Conservation (phyloP, 306 rosid genomes). For the Casuarina equisetifolia region DNA sequence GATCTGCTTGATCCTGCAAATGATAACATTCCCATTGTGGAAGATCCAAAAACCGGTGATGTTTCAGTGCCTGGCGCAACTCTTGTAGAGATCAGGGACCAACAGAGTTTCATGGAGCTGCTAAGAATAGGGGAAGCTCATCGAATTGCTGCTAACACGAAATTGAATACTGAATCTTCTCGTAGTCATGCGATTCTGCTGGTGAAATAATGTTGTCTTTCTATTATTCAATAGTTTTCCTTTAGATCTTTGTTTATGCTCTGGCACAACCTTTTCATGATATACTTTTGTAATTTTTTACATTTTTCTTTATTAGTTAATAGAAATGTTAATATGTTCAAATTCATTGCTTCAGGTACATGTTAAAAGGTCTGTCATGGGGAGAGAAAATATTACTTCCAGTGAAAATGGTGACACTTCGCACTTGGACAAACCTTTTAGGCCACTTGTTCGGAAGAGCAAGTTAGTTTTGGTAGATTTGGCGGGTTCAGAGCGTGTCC, state of each 20-base stretch:
- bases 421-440: slow-evolving; percentile 68
- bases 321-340: slow-evolving; percentile 34
- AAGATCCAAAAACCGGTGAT: slow-evolving; percentile 92
- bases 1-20: slow-evolving; percentile 87
- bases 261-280: slow-evolving; percentile 16
- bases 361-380: slow-evolving; percentile 75
- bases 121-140: slow-evolving; percentile 88
- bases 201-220: slow-evolving; percentile 53
- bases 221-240: slow-evolving; percentile 12
- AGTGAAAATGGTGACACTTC: slow-evolving; percentile 71
- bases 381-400: slow-evolving; percentile 54
- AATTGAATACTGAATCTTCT: slow-evolving; percentile 91
- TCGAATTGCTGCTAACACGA: slow-evolving; percentile 91
- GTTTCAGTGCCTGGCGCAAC: slow-evolving; percentile 86
- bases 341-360: slow-evolving; percentile 64
- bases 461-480: slow-evolving; percentile 94
- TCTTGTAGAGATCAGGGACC: slow-evolving; percentile 80
- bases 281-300: slow-evolving; percentile 8
- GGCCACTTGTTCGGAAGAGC: slow-evolving; percentile 85
- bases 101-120: slow-evolving; percentile 69
- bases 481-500: slow-evolving; percentile 97
- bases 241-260: slow-evolving; percentile 10
- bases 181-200: slow-evolving; percentile 95
- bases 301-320: slow-evolving; percentile 18
- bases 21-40: slow-evolving; percentile 89